Evolutionary conservation across 768 basidiomycete genomes (phyloP), one percentile per base, ranked within the genome.

Genomic region (Scleroderma bovista): DNA sequence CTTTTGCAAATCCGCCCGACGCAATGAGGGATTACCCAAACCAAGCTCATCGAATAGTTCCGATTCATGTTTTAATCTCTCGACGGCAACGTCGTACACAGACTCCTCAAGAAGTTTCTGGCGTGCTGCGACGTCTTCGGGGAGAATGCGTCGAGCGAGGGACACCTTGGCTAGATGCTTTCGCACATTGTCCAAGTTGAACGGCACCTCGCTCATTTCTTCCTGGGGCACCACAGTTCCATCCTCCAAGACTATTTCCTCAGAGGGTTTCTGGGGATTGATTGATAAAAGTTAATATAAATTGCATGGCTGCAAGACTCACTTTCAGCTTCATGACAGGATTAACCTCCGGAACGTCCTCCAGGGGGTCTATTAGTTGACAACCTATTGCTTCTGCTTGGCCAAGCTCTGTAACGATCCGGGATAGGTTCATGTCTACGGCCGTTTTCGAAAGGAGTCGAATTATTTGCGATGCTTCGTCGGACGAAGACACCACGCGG

Each of bases 71-170:
- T 78, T 74, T 52, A 88, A 72, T 10, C 87, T 81, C 57, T 83
- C 79, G 2, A 80, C 74, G 0, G 92, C 91, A 32, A 89, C 83
- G 22, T 92, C 88, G 64, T 90, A 91, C 4, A 87, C 89, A 2
- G 89, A 88, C 39, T 85, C 79, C 66, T 95, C 93, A 4, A 94
- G 77, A 7, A 90, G 73, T 54, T 83, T 83, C 64, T 95, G 92
- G 2, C 92, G 86, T 1, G 80, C 72, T 15, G 77, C 69, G n/a
- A 83, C 64, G 56, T 92, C 86, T 49, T 83, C 78, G 1, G 80
- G 73, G 39, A 88, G 73, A 6, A 86, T 72, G 3, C 77, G 74
- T 32, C 83, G 79, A 2, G 84, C 80, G 47, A 85, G 74, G 7
- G 73, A 67, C n/a, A 86, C 75, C 51, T 80, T 69, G 3, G 78